Evolutionary conservation across 768 basidiomycete genomes (phyloP), one percentile per base, ranked within the genome.

Genomic region (Pleurotus giganteus): DNA sequence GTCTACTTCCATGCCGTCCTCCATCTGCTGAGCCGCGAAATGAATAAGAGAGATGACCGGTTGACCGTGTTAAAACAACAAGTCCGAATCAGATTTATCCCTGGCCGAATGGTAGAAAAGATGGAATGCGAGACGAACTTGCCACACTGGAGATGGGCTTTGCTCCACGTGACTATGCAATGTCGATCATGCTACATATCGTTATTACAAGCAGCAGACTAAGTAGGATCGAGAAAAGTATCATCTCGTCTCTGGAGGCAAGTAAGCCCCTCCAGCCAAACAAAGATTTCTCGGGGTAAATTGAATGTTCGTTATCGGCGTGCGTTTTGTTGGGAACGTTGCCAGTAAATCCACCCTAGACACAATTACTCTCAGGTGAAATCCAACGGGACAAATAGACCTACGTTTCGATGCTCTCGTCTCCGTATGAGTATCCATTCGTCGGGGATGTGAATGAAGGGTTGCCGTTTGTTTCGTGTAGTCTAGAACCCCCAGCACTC

Each of bases 241-340:
- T 65, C 63, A 84, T 68, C 81, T 74, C 49, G 72, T 66, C 55
- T 88, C 88, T 0, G 83, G 76, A 19, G 87, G 73, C 37, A 84
- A 72, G 65, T 86, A 88, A 39, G 77, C 78, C 4, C 96, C 96
- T 15, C 89, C 88, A 42, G 89, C 91, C 54, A 98, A 72, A 69
- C 93, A 95, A 29, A 99, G 79, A 69, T 99, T 99, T 12, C 96
- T 83, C 26, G 94, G 84, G 7, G 97, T 98, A 64, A 98, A 97
- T 61, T 97, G 92, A 8, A 94, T 86, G 63, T 95, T 89, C 23
- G 84, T 83, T 60, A 98, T 82, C 1, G 97, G 95, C 24, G 97
- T 98, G 52, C 94, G 82, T 75, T 98, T 99, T 27, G 97, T 99
- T 5, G 91, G 90, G 67, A 94, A 97, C 0, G 95, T 95, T 2